Percentiles rank a stretch among this genome's conserved stretches.
Conservation (phyloP, 257 asterid species). For the Voacanga thouarsii region DNA sequence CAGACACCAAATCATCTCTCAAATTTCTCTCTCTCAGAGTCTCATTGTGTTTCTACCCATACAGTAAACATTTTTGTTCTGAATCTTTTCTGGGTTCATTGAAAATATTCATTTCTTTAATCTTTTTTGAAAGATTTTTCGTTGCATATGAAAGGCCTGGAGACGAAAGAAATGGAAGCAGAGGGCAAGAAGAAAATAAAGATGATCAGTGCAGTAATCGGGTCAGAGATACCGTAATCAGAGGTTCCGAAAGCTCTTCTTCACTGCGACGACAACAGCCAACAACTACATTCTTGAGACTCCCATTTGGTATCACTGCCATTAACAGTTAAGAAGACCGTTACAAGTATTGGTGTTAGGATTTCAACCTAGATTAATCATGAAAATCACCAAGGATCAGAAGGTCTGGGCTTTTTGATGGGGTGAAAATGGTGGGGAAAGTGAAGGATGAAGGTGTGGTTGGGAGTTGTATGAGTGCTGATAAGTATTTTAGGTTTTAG, state of each 20-base stretch:
- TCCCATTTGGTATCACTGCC: conserved; percentile 3
- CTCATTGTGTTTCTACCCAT: neutral
- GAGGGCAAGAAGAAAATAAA: conserved; percentile 30
- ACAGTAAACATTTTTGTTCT: neutral
- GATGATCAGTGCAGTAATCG: conserved; percentile 28
- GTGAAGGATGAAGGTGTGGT: neutral
- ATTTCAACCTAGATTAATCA: conserved; percentile 33
- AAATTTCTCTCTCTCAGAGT: neutral
- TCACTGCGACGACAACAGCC: conserved; percentile 31
- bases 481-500: too few species aligned
- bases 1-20: too few species aligned
- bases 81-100: neutral
- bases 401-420: neutral
- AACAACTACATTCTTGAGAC: conserved; percentile 24
- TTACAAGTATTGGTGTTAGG: conserved; percentile 55
- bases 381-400: conserved; percentile 10
- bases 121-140: neutral
- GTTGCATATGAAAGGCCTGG: conserved; percentile 16
- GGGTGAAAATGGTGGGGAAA: conserved; percentile 19
- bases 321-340: conserved; percentile 34
- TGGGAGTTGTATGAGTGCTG: neutral
- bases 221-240: too few species aligned
- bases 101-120: neutral
- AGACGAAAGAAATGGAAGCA: conserved; percentile 12
- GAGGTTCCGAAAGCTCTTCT: conserved; percentile 29